phyloP scores from a whole-genome alignment of 2,329 filamentous ascomycete genomes.

The Dactylellina leptospora region DNA sequence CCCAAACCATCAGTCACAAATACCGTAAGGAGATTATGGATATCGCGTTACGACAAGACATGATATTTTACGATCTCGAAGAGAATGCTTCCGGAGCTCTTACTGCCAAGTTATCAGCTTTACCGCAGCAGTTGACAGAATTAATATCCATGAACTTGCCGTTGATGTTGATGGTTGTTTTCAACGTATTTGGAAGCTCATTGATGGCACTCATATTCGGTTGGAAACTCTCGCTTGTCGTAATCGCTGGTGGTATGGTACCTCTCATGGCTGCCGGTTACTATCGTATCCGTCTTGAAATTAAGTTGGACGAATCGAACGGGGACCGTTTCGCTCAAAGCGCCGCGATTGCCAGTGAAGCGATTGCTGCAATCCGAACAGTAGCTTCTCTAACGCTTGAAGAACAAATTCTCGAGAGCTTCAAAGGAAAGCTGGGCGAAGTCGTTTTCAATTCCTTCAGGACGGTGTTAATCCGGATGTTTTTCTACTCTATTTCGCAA shows the following conservation, averaged over 20 bases:
- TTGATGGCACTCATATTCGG: constrained; percentile 63
- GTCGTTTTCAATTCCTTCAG: constrained; percentile 39
- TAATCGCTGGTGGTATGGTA: constrained; percentile 64
- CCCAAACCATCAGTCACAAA: constrained; percentile 34
- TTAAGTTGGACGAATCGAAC: constrained; percentile 63
- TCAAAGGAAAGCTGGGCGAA: constrained; percentile 28
- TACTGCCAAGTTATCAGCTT: constrained; percentile 58
- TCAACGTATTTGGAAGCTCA: constrained; percentile 63
- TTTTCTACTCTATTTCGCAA: constrained; percentile 69
- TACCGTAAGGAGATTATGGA: constrained; percentile 60
- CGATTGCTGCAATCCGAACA: constrained; percentile 64
- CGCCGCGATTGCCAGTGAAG: constrained; percentile 65
- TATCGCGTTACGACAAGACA: constrained; percentile 65
- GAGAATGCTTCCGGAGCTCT: constrained; percentile 59
- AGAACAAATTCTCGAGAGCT: constrained; percentile 58
- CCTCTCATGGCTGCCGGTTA: constrained; percentile 64
- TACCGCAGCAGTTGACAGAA: constrained; percentile 64
- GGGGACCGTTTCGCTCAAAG: constrained; percentile 63
- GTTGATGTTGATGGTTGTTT: constrained; percentile 63
- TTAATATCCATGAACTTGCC: constrained; percentile 65
- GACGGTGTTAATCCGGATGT: constrained; percentile 35
- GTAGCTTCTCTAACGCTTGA: constrained; percentile 65
- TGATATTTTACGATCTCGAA: constrained; percentile 53
- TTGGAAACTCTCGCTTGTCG: constrained; percentile 66
- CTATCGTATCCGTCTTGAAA: constrained; percentile 64